Percentiles rank a stretch among this genome's conserved stretches.
Conservation (phyloP, 1,284 basidiomycete genomes). For the Puccinia polysora region DNA sequence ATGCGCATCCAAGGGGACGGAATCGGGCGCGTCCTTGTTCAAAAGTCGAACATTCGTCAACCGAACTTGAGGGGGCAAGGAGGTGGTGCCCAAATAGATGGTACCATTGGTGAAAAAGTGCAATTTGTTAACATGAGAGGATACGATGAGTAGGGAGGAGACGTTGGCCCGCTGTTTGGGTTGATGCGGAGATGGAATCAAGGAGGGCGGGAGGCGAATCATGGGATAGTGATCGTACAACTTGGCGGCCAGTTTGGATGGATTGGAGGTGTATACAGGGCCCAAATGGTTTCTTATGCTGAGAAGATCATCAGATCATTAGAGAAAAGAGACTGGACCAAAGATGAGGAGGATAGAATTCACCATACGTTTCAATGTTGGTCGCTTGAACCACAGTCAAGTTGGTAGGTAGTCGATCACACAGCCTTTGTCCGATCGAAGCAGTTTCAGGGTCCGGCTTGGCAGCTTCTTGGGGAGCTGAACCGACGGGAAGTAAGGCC, state of each 20-base stretch:
- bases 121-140: constrained; percentile 24
- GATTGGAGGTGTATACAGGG: constrained; percentile 16
- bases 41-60: constrained; percentile 20
- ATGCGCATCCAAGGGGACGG: neutral
- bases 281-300: constrained; percentile 30
- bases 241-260: neutral
- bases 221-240: constrained; percentile 24
- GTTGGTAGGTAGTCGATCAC: constrained; percentile 32
- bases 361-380: constrained; percentile 31
- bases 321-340: neutral
- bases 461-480: neutral
- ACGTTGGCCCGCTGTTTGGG: neutral
- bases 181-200: constrained; percentile 15
- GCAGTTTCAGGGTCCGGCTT: neutral
- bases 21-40: neutral
- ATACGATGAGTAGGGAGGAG: constrained; percentile 28
- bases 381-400: constrained; percentile 2
- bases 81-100: constrained; percentile 32
- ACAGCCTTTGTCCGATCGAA: constrained; percentile 24
- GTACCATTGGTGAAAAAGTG: constrained; percentile 35
- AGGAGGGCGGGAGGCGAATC: constrained; percentile 31
- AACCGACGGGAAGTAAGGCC: neutral
- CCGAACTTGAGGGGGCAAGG: constrained; percentile 17
- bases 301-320: neutral
- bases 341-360: neutral